Conservation (phyloP, 305 asterid species). For the Rubia peregrina region DNA sequence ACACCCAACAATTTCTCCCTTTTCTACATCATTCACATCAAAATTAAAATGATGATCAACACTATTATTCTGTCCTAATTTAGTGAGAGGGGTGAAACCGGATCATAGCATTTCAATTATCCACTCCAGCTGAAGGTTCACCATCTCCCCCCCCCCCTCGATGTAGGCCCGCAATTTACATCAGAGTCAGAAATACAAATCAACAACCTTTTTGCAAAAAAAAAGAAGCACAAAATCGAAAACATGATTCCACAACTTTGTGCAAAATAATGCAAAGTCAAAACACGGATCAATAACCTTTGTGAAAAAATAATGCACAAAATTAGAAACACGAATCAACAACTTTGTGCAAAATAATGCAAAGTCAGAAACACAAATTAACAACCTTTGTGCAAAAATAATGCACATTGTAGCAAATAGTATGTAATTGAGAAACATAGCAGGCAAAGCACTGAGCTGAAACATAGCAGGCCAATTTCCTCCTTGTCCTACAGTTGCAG, state of each 20-base stretch:
- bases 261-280: neutral
- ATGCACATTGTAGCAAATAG: too few species aligned
- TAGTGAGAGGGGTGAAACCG: conserved; percentile 35
- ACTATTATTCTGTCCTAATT: conserved; percentile 42
- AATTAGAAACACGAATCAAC: neutral
- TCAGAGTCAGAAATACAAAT: neutral
- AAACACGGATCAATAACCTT: neutral
- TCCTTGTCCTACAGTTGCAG: too few species aligned
- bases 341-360: too few species aligned
- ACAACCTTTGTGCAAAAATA: too few species aligned
- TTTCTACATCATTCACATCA: conserved; percentile 44
- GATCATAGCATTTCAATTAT: conserved; percentile 28
- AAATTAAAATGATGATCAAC: conserved; percentile 34
- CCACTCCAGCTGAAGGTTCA: conserved; percentile 32
- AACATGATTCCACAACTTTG: neutral
- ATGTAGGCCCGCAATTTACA: conserved; percentile 53
- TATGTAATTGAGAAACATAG: too few species aligned
- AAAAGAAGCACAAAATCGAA: neutral
- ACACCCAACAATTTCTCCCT: conserved; percentile 8
- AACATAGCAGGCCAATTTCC: too few species aligned
- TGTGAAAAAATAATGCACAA: too few species aligned
- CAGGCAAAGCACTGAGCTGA: too few species aligned
- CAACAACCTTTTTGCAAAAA: too few species aligned
- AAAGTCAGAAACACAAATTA: too few species aligned
- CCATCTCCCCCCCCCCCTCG: conserved; percentile 61